Evolutionary conservation across 108 stramenopile species (phyloP), one percentile per base, ranked within the genome.

Genomic region (Pseudonitzschia multistriata): DNA sequence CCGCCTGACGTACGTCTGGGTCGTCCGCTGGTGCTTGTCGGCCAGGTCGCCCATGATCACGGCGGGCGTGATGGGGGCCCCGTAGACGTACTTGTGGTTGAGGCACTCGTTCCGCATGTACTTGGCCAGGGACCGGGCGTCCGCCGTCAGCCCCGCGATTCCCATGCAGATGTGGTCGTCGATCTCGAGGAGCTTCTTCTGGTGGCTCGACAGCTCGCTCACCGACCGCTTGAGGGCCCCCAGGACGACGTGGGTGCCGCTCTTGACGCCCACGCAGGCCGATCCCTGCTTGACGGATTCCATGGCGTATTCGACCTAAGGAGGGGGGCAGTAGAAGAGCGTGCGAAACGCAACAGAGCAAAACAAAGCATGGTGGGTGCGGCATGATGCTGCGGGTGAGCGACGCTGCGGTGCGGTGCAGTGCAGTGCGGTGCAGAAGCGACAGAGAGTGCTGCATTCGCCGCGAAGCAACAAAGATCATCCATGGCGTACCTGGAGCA

Each of bases 221-320:
- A 97, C 96, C 40, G 94, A 89, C 11, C 94, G 88, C 77, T 98
- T 98, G 65, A 99, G 73, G 0, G 97, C 97, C 1, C 96, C 97
- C 57, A 99, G 68, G 36, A 99, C 99, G 17, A 93, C 94, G 74
- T 92, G 74, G 24, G 79, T 82, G 65, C 86, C 70, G 78, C 84
- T 84, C 33, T 93, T 89, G 17, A 98, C 79, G 45, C 97, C 98
- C 61, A 98, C 81, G 77, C 94, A 96, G 24, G 96, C 94, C 21
- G 91, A 92, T 34, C 97, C 99, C 80, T 98, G 99, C 78, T 98
- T 98, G 65, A 99, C 99, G 39, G 98, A 97, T 84, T 99, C 97
- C 96, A 97, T 97, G 54, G 98, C 98, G 73, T 98, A 98, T 81
- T 98, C 97, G 70, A 98, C 97, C 89, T 93, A n/a, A n/a, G n/a